These are phyloP conservation scores for Bacidia rubella DNA, from an alignment of 495 filamentous ascomycete genomes.

Conservation along the genomic window DNA sequence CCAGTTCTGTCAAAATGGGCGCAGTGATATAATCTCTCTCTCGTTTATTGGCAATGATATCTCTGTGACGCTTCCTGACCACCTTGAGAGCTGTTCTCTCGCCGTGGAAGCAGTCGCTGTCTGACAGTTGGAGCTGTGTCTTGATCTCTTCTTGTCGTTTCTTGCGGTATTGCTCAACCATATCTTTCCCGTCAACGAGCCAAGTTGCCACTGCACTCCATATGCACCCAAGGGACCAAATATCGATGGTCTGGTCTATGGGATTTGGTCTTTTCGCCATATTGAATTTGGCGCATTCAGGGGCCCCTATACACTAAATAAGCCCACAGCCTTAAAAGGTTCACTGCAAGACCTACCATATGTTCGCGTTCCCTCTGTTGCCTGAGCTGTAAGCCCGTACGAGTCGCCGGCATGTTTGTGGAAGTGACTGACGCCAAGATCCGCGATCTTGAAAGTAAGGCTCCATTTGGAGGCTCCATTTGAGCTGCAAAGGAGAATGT, in stretches of 20 bases:
- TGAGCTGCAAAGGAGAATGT: conserved; percentile 25
- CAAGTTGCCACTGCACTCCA: conserved; percentile 32
- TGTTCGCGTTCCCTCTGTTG: conserved; percentile 19
- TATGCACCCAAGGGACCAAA: conserved; percentile 34
- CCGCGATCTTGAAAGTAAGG: conserved; percentile 27
- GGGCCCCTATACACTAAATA: background rate
- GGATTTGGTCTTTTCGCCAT: background rate
- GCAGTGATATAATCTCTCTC: conserved; percentile 17
- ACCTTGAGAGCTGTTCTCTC: conserved; percentile 22
- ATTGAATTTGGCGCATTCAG: background rate
- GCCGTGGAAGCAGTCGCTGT: conserved; percentile 32
- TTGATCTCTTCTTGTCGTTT: conserved; percentile 21
- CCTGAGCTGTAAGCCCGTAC: conserved; percentile 16
- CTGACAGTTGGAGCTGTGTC: conserved; percentile 5
- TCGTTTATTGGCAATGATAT: conserved; percentile 8
- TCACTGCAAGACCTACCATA: conserved; percentile 20
- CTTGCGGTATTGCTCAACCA: conserved; percentile 24
- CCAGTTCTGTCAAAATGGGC: conserved; percentile 15
- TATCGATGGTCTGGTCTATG: conserved; percentile 23
- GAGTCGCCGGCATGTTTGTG: conserved; percentile 4
- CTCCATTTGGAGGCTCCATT: conserved; percentile 16
- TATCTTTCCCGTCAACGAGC: conserved; percentile 23
- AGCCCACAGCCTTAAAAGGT: background rate
- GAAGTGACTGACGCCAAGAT: conserved; percentile 27
- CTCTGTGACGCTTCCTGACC: conserved; percentile 21